Evolutionary conservation across 192 early-diverging fungal genomes (phyloP), one percentile per base, ranked within the genome.

Genomic region (Linderina pennispora): DNA sequence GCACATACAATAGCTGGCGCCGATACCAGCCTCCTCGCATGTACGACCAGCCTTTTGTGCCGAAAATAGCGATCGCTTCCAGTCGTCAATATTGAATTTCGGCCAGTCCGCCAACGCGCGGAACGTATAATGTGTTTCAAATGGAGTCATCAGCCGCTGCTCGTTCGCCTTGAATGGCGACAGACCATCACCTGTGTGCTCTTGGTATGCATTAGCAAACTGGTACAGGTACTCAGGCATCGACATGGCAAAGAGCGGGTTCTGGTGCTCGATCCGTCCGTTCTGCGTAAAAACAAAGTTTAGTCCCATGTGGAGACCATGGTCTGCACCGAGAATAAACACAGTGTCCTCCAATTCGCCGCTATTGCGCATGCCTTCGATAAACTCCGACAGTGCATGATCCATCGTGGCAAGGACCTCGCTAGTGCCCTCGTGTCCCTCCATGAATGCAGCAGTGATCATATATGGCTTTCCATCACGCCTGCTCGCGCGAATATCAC

Each of bases 231-330:
- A 57, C 26, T 69, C 49, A 0, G 65, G 65, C 6, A 69, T 32
- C 5, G 46, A 52, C 46, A 69, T 48, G 0, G 50, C 41, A 28
- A 69, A 57, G 40, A 69, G 62, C 20, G 65, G 65, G 16, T 69
- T 69, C 22, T 69, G 41, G 35, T 69, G 65, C 50, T 69, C 65
- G 21, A 69, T 69, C 8, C 50, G 48, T 3, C 65, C 65, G n/a
- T 50, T 69, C 13, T 69, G 53, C 9, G 46, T 32, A 21, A 45
- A 69, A 1, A 46, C 65, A 62, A 69, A 69, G 32, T 69, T 69
- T 3, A 69, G n/a, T 6, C 65, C 65, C 65, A 69, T 69, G 41
- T 69, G 65, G 23, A 69, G 38, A 0, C 65, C 65, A 23, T 69
- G 65, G 50, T 69, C 65, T 0, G 58, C 40, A 0, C 28, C 53